Base-by-base conservation (phyloP, 257 asterid genomes). In the Solanum chiquidenum region DNA sequence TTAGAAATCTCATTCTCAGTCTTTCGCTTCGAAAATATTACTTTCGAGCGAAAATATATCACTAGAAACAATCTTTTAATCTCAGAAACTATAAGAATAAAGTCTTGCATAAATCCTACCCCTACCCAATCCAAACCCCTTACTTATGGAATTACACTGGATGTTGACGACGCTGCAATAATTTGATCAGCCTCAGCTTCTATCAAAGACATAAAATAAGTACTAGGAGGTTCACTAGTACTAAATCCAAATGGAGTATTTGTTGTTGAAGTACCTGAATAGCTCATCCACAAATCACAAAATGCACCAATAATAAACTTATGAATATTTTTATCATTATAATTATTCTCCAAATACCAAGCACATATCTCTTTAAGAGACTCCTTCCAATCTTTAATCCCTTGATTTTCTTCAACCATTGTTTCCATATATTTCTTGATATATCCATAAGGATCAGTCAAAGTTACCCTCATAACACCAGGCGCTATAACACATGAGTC, bases 351-450 rank as follows among this genome's bases (percentile, higher is more conserved):
- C 27, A 94, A 91, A 87, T 92, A 93, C 34, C 91, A 92, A 66
- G 88, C 58, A 46, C 94, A 73, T 18, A 93, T 88, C 23, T 90
- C 94, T 87, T 94, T 94, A 69, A 94, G 77, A 18, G 66, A 79
- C 3, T 88, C 92, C 94, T 96, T 91, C 44, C 91, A 89, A 42
- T 91, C 90, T 33, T 90, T 90, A 29, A 21, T 38, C 27, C 89
- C 92, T 34, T 40, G n/a, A 49, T 92, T 90, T 23, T 92, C 91
- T 76, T 84, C 94, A 88, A 94, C 93, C 93, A 92, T 92, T 86
- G 91, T 96, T 90, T 77, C 94, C 95, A 94, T 94, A 34, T 95
- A 90, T 1, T 66, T 91, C 86, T 93, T 82, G 90, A 92, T 93
- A 83, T 93, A 94, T 34, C 23, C 9, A 80, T 88, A 89, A 9